These are phyloP conservation scores for Linanthus parryae DNA, from an alignment of 148 eudicot species.

Conservation along the genomic window DNA sequence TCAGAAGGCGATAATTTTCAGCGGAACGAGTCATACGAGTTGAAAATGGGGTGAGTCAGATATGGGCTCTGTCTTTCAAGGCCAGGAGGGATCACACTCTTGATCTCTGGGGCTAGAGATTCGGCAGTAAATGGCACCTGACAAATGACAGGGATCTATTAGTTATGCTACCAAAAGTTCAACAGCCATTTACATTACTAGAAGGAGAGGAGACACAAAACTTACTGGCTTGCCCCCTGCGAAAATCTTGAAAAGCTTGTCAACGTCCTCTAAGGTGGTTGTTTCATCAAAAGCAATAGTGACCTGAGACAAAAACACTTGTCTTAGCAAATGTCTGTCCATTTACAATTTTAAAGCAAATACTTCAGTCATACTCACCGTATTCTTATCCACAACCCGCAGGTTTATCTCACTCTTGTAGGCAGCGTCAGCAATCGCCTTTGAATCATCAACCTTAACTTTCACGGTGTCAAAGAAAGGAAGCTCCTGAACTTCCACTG, in stretches of 20 bases:
- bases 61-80: slow-evolving; percentile 78
- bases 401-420: slow-evolving; percentile 74
- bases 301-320: slow-evolving; percentile 41
- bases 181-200: too few species aligned
- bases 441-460: slow-evolving; percentile 66
- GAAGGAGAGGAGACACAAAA: slow-evolving; percentile 6
- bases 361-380: slow-evolving; percentile 39
- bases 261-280: slow-evolving; percentile 81
- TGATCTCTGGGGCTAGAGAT: slow-evolving; percentile 77
- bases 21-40: slow-evolving; percentile 54
- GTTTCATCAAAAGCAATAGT: slow-evolving; percentile 92
- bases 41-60: slow-evolving; percentile 78
- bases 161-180: too few species aligned
- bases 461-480: slow-evolving; percentile 97
- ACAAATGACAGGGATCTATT: slow-evolving; percentile 12
- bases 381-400: slow-evolving; percentile 70
- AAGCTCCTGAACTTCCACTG: slow-evolving; percentile 66
- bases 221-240: slow-evolving; percentile 77
- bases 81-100: slow-evolving; percentile 61
- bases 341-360: not conserved
- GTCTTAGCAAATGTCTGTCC: not conserved
- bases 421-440: slow-evolving; percentile 77
- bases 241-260: slow-evolving; percentile 79
- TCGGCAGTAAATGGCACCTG: slow-evolving; percentile 87
- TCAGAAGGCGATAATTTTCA: slow-evolving; percentile 1